Base-by-base conservation (phyloP, 306 rosid species). In the Oxytropis ochrocephala region DNA sequence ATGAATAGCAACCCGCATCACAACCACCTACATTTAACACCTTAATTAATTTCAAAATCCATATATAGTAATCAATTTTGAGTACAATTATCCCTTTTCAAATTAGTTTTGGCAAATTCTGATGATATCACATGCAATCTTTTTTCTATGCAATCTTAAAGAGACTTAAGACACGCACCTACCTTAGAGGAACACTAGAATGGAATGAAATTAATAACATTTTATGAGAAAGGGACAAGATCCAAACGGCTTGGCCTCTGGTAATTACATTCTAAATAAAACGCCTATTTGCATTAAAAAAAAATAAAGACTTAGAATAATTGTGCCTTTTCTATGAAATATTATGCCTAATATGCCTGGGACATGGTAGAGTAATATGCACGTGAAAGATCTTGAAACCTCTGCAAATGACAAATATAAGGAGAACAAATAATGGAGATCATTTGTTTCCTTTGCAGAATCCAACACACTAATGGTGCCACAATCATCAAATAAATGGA, bases 1-100 rank as follows among this genome's bases (percentile, higher is more conserved):
- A 41, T 93, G 94, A 82, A 93, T 81, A 48, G 98, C 85, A 32
- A 90, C 98, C 56, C 87, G 65, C 98, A 93, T 88, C 58, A 90
- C 98, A 52, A 93, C 98, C 78, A 90, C 98, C 97, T 91, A 80
- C 48, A 67, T 44, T 41, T 55, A 55, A 69, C 38, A 53, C 67
- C 56, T 52, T n/a, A n/a, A n/a, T n/a, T n/a, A n/a, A n/a, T n/a
- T 62, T 77, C 67, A 54, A 77, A 44, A 10, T 55, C 60, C 8
- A 12, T 53, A 12, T 10, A 12, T 53, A 12, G 11, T 44, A 53
- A 43, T 63, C 29, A 46, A 53, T 44, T 46, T 16, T 61, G 42
- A 70, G 53, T 21, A 69, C 52, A 51, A 52, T 52, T 11, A n/a
- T n/a, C n/a, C n/a, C n/a, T n/a, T n/a, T n/a, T n/a, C n/a, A n/a